Conservation (phyloP, 208 protist species). For the Wallacemonas sp. region DNA sequence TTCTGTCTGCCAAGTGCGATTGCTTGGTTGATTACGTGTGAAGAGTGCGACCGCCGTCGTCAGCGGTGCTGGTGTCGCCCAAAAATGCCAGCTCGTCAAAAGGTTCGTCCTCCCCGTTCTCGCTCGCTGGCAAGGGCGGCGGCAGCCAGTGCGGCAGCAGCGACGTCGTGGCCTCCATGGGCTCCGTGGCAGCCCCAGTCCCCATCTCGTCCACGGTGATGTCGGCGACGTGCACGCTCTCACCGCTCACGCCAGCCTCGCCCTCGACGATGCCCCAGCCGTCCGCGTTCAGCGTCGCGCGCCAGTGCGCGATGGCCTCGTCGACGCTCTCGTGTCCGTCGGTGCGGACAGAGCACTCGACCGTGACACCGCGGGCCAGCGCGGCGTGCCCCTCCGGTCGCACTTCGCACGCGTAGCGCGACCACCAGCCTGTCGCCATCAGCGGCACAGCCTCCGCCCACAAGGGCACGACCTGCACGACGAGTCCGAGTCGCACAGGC, state of each 20-base stretch:
- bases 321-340: slow-evolving; percentile 30
- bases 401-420: slow-evolving; percentile 22
- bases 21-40: neutral
- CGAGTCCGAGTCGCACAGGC: neutral
- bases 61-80: neutral
- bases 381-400: neutral
- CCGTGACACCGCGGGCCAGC: slow-evolving; percentile 12
- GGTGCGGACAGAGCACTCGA: slow-evolving; percentile 20
- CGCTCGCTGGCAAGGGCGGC: too few relatives aligned
- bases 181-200: neutral
- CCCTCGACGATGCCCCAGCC: slow-evolving; percentile 55
- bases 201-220: slow-evolving; percentile 2
- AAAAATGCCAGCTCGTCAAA: slow-evolving; percentile 14
- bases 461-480: slow-evolving; percentile 2
- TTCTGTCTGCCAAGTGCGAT: neutral
- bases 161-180: neutral
- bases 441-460: slow-evolving; percentile 19
- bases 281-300: slow-evolving; percentile 45
- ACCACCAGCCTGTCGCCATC: slow-evolving; percentile 32
- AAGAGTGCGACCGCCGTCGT: neutral
- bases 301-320: slow-evolving; percentile 42
- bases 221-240: slow-evolving; percentile 29
- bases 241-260: slow-evolving; percentile 28
- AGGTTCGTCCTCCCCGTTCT: neutral
- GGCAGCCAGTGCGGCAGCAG: slow-evolving; percentile 1